phyloP scores from a whole-genome alignment of 257 asterid species.

The Solanum chmielewskii region DNA sequence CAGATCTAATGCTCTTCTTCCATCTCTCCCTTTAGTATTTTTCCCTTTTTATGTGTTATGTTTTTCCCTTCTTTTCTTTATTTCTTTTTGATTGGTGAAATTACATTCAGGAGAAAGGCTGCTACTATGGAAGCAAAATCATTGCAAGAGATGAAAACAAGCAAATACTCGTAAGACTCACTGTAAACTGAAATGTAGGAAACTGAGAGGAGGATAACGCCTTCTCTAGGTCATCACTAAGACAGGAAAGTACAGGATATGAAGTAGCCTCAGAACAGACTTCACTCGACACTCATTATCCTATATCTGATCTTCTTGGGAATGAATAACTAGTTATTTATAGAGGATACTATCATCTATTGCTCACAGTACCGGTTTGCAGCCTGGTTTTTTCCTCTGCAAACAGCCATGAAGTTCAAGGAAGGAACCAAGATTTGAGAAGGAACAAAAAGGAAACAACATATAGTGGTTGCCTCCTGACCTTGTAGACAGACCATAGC shows the following conservation, averaged over 20 bases:
- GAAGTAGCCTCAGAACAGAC: background rate
- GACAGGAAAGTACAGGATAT: background rate
- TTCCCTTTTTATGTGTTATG: background rate
- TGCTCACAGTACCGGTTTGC: background rate
- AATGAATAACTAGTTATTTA: background rate
- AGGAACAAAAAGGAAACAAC: background rate
- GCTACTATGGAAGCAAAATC: background rate
- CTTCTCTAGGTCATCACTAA: background rate
- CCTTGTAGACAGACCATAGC: background rate
- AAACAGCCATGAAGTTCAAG: background rate
- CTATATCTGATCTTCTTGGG: background rate
- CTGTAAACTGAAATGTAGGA: background rate
- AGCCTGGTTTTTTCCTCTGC: background rate
- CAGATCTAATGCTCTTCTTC: background rate
- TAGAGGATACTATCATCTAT: background rate
- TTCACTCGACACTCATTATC: background rate
- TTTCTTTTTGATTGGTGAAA: background rate
- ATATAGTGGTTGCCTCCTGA: background rate
- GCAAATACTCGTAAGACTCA: background rate
- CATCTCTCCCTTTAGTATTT: background rate
- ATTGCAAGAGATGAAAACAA: background rate
- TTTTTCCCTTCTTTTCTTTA: background rate
- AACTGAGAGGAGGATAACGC: background rate
- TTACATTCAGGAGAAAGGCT: background rate
- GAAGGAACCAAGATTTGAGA: background rate